Evolutionary conservation across 305 asterid species (phyloP), one percentile per base, ranked within the genome.

Genomic region (Stenogyne calaminthoides): DNA sequence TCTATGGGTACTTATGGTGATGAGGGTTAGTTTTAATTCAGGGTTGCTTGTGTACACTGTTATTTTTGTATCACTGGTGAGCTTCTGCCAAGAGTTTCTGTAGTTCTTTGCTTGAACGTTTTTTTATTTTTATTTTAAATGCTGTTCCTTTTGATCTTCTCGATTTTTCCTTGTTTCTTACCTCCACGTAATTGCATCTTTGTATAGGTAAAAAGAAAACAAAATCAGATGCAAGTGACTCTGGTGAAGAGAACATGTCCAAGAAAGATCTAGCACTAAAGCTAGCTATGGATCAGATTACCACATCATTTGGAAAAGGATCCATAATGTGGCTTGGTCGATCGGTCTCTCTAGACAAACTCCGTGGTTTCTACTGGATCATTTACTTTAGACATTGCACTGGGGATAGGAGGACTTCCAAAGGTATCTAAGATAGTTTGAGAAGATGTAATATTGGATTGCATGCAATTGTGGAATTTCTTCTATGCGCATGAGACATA

Each of bases 311-410:
- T 73, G 98, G 98, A 44, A 89, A 92, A 84, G 99, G 98, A 73
- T 87, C 99, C 71, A 92, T 92, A 47, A 92, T 95, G 98, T 95
- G 97, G 98, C 93, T 95, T 60, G 97, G 99, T 72, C 89, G 96
- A 67, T 79, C 91, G 16, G 87, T 3, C 12, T 64, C 88, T 14
- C 75, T 12, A 87, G 72, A 81, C 77, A 89, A 40, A 90, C 88
- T 59, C 98, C 98, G 98, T 92, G 70, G 89, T 95, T 37, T 92
- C 99, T 66, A 90, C 98, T 20, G 98, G 97, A 44, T 95, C 97
- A 11, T 87, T 95, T 88, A 78, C 95, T 59, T 85, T 92, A 85
- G 98, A 95, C 81, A 67, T 82, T 60, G 96, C 98, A 7, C 82
- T 92, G 64, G 99, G 99, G 56, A 77, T 92, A 57, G 99, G 99